Conservation (phyloP, 139 green algal species). For the Auxenochlorella pyrenoidosa region DNA sequence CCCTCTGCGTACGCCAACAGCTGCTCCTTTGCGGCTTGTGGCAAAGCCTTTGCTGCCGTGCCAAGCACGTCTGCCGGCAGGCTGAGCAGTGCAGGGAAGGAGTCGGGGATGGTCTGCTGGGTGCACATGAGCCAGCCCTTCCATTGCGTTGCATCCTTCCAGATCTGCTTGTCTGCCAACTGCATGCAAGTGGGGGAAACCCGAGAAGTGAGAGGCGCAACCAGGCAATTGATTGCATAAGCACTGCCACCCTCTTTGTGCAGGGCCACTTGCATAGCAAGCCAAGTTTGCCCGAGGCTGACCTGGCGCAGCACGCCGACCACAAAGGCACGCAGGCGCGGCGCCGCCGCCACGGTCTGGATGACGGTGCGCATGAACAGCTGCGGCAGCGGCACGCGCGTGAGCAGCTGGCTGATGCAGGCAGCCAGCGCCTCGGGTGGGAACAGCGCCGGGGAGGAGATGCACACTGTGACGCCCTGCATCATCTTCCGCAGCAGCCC, state of each 20-base stretch:
- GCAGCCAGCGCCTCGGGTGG: constrained; percentile 38
- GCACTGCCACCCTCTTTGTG: too few relatives aligned
- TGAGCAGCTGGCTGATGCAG: constrained; percentile 46
- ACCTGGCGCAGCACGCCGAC: constrained; percentile 64
- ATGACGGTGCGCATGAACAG: constrained; percentile 67
- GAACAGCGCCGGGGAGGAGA: constrained; percentile 50
- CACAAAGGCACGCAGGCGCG: constrained; percentile 63
- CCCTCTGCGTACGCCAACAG: neutral
- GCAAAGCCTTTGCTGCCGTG: neutral
- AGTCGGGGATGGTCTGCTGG: constrained; percentile 65
- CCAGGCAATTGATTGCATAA: too few relatives aligned
- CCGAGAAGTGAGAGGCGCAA: too few relatives aligned
- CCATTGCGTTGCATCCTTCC: constrained; percentile 77
- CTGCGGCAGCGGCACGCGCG: constrained; percentile 44
- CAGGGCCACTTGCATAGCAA: too few relatives aligned
- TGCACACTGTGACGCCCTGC: constrained; percentile 59
- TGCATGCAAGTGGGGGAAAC: neutral
- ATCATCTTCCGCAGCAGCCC: constrained; percentile 60
- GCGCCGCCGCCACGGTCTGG: constrained; percentile 60
- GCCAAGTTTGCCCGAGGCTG: neutral
- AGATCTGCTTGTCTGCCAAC: constrained; percentile 76
- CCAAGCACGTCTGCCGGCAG: constrained; percentile 44
- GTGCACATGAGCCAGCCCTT: constrained; percentile 80
- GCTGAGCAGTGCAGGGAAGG: constrained; percentile 71
- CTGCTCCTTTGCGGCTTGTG: neutral